These are phyloP conservation scores for Rubia tinctorum DNA, from an alignment of 305 asterid species.

Conservation along the genomic window DNA sequence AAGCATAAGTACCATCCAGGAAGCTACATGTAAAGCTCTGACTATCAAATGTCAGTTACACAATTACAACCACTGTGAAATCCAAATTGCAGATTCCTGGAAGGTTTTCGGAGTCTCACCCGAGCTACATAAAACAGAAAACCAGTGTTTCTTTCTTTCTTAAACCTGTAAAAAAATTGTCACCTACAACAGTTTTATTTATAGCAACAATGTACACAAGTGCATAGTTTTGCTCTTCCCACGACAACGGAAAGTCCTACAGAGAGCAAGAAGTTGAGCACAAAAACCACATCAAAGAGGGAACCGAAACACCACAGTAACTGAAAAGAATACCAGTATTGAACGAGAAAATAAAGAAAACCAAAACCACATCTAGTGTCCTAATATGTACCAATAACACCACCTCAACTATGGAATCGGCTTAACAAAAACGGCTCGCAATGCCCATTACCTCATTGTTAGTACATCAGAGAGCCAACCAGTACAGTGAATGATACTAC, in stretches of 20 bases:
- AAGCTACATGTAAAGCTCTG: background rate
- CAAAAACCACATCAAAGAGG: background rate
- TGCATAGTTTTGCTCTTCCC: background rate
- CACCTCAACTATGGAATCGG: background rate
- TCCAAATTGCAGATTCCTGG: too few species aligned
- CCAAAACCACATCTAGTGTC: too few species aligned
- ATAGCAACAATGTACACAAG: background rate
- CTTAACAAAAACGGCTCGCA: constrained; percentile 1
- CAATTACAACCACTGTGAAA: too few species aligned
- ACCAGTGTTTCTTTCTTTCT: background rate
- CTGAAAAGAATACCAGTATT: too few species aligned
- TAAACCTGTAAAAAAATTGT: background rate
- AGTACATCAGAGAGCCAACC: constrained; percentile 4
- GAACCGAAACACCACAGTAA: too few species aligned
- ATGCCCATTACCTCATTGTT: constrained; percentile 11
- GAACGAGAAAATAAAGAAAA: too few species aligned
- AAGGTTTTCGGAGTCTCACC: background rate
- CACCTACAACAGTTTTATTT: background rate
- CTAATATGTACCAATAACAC: background rate
- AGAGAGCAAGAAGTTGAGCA: background rate
- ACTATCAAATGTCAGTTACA: too few species aligned
- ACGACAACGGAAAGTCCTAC: background rate
- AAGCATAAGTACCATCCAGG: background rate
- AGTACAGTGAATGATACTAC: constrained; percentile 6
- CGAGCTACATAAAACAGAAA: background rate